These are phyloP conservation scores for Gossypium bickii DNA, from an alignment of 345 rosid genomes.

Conservation along the genomic window DNA sequence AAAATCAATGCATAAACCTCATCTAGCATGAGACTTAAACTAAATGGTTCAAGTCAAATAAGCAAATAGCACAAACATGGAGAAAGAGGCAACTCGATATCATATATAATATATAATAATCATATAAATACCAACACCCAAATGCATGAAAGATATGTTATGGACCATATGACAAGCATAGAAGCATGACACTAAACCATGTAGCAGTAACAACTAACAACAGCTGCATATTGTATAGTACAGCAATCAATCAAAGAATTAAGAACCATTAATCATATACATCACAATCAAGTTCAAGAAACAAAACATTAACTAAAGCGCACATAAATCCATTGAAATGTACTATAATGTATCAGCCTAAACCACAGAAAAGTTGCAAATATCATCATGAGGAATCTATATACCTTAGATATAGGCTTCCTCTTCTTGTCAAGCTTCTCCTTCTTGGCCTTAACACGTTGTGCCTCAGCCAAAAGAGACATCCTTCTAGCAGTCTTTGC, in stretches of 20 bases:
- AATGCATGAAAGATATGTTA: not conserved
- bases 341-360: not conserved
- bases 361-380: not conserved
- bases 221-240: not conserved
- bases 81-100: not conserved
- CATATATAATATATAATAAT: not conserved
- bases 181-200: not conserved
- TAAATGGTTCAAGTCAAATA: too few species aligned
- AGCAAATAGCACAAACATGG: too few species aligned
- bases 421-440: constrained; percentile 93
- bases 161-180: not conserved
- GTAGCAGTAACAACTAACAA: not conserved
- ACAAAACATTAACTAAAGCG: not conserved
- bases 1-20: too few species aligned
- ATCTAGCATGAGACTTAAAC: not conserved
- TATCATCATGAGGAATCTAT: not conserved
- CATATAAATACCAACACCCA: not conserved
- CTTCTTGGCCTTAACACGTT: constrained; percentile 91
- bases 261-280: not conserved
- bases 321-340: not conserved
- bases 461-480: constrained; percentile 87
- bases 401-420: constrained; percentile 66
- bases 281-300: not conserved
- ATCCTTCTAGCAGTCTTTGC: constrained; percentile 96
- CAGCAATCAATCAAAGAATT: not conserved